Evolutionary conservation across 768 basidiomycete genomes (phyloP), one percentile per base, ranked within the genome.

Genomic region (Mycena galopus): DNA sequence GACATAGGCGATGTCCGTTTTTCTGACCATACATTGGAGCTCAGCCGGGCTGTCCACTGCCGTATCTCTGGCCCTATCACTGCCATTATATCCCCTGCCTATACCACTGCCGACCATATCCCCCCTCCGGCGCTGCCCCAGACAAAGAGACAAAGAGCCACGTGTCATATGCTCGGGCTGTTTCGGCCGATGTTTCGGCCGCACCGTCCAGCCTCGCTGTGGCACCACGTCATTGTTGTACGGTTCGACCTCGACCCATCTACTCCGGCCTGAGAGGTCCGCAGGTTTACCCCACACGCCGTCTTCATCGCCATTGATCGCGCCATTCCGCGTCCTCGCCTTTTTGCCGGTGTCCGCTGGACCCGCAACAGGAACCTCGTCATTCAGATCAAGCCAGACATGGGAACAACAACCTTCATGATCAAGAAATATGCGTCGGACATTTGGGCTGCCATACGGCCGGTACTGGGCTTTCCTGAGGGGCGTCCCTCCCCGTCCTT

Each of bases 61-160:
- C 30, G 30, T 10, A 33, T 33, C 5, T 7, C 30, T 57, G 30
- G 7, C 30, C 55, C 12, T 33, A 57, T 19, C 35, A 37, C 14
- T 37, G 35, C 35, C 14, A 14, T 14, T 14, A 37, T 37, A 37
- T 14, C 6, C 35, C 35, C 35, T 37, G 35, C 6, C 35, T 14
- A 6, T 14, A 7, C 35, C 35, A 37, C 35, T 37, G 35, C 35
- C 35, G n/a, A n/a, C n/a, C n/a, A n/a, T n/a, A n/a, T n/a, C n/a
- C n/a, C n/a, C n/a, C n/a, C 39, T 8, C 39, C 39, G 12, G 33
- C 12, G 33, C 33, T 12, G 12, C 33, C 12, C 33, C 21, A n/a
- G 33, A 59, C 33, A 60, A 60, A 37, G 59, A 39, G 37, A 60
- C 59, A 60, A 60, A 60, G 59, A 60, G 10, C 9, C 58, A 59